phyloP scores from a whole-genome alignment of 768 basidiomycete genomes.

The Clitopilus passeckerianus region DNA sequence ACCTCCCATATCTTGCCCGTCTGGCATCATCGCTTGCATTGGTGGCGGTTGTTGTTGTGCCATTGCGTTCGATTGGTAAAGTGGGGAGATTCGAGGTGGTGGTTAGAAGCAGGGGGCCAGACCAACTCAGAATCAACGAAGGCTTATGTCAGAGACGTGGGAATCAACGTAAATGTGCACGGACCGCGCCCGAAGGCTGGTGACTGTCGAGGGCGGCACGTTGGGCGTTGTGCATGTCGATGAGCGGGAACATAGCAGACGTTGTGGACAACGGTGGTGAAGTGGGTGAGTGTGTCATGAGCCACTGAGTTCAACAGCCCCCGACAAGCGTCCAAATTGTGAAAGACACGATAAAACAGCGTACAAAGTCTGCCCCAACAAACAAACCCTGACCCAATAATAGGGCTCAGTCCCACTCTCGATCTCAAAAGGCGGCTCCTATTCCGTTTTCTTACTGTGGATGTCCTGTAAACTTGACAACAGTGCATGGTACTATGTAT shows the following conservation, averaged over 20 bases:
- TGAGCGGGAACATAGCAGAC: slow-evolving; percentile 4
- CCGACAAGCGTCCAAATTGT: slow-evolving; percentile 67
- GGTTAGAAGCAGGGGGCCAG: slow-evolving; percentile 34
- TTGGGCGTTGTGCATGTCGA: slow-evolving; percentile 13
- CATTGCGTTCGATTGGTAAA: slow-evolving; percentile 22
- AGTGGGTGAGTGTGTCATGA: slow-evolving; percentile 45
- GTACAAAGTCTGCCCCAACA: slow-evolving; percentile 44
- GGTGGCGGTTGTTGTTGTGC: slow-evolving; percentile 37
- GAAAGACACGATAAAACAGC: slow-evolving; percentile 75
- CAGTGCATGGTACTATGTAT: too few species aligned
- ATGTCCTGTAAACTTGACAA: too few species aligned
- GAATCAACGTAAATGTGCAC: slow-evolving; percentile 53
- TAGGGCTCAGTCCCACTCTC: not conserved
- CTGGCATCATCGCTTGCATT: slow-evolving; percentile 65
- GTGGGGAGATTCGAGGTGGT: slow-evolving; percentile 37
- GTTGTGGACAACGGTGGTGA: slow-evolving; percentile 23
- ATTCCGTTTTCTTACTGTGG: too few species aligned
- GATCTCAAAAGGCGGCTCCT: not conserved
- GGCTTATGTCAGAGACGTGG: slow-evolving; percentile 56
- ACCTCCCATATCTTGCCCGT: slow-evolving; percentile 50
- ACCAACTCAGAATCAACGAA: slow-evolving; percentile 35
- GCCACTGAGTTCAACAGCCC: slow-evolving; percentile 55
- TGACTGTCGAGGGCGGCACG: slow-evolving; percentile 11
- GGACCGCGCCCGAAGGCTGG: slow-evolving; percentile 36
- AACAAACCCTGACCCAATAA: slow-evolving; percentile 23